phyloP scores from a whole-genome alignment of 345 rosid genomes.

The Acer negundo region DNA sequence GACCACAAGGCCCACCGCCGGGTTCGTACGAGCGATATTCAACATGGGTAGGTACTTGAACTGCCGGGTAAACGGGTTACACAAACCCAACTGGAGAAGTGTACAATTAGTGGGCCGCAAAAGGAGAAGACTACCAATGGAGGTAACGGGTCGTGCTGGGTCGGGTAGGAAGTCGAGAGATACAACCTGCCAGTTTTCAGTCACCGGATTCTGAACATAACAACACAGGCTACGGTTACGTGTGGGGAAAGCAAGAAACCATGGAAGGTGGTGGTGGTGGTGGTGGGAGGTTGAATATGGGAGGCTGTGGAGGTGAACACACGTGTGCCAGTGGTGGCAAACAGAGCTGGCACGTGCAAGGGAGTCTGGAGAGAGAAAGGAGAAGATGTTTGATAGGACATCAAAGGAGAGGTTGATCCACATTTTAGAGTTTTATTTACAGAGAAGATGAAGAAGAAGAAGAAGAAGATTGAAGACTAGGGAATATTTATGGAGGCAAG shows the following conservation, averaged over 20 bases:
- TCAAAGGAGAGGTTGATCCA: slow-evolving; percentile 56
- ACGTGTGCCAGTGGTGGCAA: slow-evolving; percentile 46
- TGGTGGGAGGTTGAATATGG: background rate
- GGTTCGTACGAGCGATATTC: slow-evolving; percentile 40
- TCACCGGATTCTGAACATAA: slow-evolving; percentile 42
- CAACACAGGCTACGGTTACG: slow-evolving; percentile 35
- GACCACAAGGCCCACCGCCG: slow-evolving; percentile 45
- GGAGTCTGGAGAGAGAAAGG: slow-evolving; percentile 51
- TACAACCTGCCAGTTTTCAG: slow-evolving; percentile 38
- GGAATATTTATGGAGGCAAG: background rate
- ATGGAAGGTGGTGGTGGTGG: slow-evolving; percentile 26
- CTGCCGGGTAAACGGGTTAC: slow-evolving; percentile 51
- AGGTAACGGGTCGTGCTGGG: slow-evolving; percentile 37
- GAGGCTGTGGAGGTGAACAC: slow-evolving; percentile 30
- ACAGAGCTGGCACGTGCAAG: slow-evolving; percentile 45
- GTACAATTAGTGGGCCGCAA: slow-evolving; percentile 34
- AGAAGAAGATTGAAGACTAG: background rate
- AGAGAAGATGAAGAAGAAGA: background rate
- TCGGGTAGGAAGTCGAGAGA: slow-evolving; percentile 37
- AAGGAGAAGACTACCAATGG: slow-evolving; percentile 45
- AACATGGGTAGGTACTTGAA: slow-evolving; percentile 41
- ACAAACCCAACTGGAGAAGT: slow-evolving; percentile 30
- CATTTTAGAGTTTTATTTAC: slow-evolving; percentile 31
- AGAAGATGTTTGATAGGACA: slow-evolving; percentile 43
- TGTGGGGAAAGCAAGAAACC: slow-evolving; percentile 55